A percentile compares a stretch with the other conserved stretches of the same genome.
Evolutionary conservation across 345 rosid species (phyloP).

Genomic region (Anastatica hierochuntica): DNA sequence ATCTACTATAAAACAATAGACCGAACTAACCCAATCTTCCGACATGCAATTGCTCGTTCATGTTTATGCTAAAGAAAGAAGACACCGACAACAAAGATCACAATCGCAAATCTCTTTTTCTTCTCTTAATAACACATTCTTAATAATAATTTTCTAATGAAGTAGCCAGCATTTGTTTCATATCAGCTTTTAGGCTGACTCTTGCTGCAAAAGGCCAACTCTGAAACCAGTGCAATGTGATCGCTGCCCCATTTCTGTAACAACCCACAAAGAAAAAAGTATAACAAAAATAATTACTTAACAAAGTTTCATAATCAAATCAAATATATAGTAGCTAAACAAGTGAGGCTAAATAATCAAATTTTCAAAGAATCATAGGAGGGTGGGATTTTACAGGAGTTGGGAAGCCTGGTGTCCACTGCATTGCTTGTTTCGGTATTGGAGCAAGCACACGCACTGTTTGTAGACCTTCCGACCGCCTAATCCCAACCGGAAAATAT

Average conservation of each 20-base stretch:
- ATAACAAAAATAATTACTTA: neutral
- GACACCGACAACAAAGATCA: no score
- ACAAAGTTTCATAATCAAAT: neutral
- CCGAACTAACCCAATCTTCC: no score
- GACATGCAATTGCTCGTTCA: no score
- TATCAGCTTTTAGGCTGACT: conserved; percentile 1
- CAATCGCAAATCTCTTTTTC: no score
- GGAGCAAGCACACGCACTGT: conserved; percentile 87
- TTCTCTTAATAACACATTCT: no score
- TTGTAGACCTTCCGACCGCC: conserved; percentile 86
- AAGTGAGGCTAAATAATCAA: neutral
- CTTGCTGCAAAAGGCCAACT: conserved; percentile 42
- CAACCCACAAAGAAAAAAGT: conserved; percentile 6
- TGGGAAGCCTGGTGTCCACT: conserved; percentile 84
- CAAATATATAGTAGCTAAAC: neutral
- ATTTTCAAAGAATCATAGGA: no score
- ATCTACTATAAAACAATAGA: no score
- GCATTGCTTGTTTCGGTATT: conserved; percentile 77
- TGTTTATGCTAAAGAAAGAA: no score
- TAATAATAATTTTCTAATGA: no score
- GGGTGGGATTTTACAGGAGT: conserved; percentile 51
- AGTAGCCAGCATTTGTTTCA: no score
- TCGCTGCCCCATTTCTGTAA: conserved; percentile 97
- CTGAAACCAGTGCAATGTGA: conserved; percentile 83
- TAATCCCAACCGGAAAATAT: conserved; percentile 24